Base-by-base conservation (phyloP, 352 stramenopile genomes). In the Pythium brassicae region DNA sequence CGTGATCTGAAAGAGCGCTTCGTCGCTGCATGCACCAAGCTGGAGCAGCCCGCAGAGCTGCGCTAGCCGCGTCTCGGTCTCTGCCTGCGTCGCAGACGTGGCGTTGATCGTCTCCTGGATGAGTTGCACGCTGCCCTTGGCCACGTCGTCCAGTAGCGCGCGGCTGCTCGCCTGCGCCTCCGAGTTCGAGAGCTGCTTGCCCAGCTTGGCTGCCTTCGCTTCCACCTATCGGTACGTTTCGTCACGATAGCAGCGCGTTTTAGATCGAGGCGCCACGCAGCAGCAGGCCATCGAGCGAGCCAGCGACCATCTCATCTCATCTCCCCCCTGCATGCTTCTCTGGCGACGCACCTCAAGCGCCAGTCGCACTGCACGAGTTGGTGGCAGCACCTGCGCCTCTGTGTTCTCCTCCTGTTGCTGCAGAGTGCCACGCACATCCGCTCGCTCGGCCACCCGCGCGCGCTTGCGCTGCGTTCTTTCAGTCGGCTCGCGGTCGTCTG, bases 21-120 rank as follows among this genome's bases (percentile, higher is more conserved):
- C 77, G 45, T 92, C 82, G 25, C 68, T 89, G 17, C 64, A 74
- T 4, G 50, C 58, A 19, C 63, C 39, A 23, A 92, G 63, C 52
- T 81, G 66, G 5, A 92, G 64, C 19, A 65, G 57, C 22, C 43
- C 56, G 42, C 82, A 92, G 12, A 85, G 44, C 20, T 55, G 56
- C 19, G 62, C 44, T 37, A 92, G 89, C 20, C 73, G 73, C 37
- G 40, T 52, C 37, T 89, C 75, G 53, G 83, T 87, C 27, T 73
- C 67, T 39, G 63, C 59, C 34, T 84, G 77, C 19, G 74, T 89
- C 10, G 75, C 68, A 22, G 79, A 61, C 17, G 83, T 74, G 23
- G 83, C 63, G 55, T 86, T 78, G 49, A 88, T 82, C n/a, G 80
- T 76, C 52, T 81, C 67, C 52, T 76, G 60, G 15, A 92, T 72